Evolutionary conservation across 805 yeast genomes (phyloP), one percentile per base, ranked within the genome.

Genomic region (Kuraishia ogatae): DNA sequence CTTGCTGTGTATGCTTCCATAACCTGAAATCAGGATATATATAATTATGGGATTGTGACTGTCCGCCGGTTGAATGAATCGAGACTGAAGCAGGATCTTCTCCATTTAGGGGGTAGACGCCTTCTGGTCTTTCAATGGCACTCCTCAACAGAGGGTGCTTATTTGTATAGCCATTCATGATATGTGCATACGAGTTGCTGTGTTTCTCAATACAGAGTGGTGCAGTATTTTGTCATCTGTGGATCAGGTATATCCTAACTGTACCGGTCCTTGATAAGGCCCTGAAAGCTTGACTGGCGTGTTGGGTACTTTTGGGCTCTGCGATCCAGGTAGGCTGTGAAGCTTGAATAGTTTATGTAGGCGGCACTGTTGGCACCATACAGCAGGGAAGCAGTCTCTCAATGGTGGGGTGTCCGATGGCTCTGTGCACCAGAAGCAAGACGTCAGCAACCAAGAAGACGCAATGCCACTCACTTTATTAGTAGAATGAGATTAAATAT

Each of bases 1-100:
- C 90, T 11, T 72, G 73, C 10, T 73, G 59, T 5, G 77, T 75
- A 61, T 84, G 89, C 47, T 71, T 71, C 94, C 96, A 89, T 0
- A 90, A 85, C 47, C 68, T 70, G 64, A 81, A 87, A 65, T 88
- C 96, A 0, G 96, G 96, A 61, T 78, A 87, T 7, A 53, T 20
- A 22, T 52, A 52, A 21, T 52, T 35, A 21, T 46, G 43, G 5
- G 54, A 22, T 8, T 17, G n/a, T 21, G 48, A n/a, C n/a, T 50
- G 51, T 20, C 11, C 22, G 7, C 20, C 29, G 10, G 39, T 24
- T n/a, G 15, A n/a, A 24, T 23, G 39, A 10, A 39, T 50, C 10
- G 28, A 23, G 7, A 11, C 51, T 21, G 51, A 49, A 17, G 35
- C 17, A 3, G 56, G 49, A 22, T 54, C 56, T 7, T 54, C 53